phyloP scores from a whole-genome alignment of 2,329 filamentous ascomycete species.

The Harringtonia aguacate region DNA sequence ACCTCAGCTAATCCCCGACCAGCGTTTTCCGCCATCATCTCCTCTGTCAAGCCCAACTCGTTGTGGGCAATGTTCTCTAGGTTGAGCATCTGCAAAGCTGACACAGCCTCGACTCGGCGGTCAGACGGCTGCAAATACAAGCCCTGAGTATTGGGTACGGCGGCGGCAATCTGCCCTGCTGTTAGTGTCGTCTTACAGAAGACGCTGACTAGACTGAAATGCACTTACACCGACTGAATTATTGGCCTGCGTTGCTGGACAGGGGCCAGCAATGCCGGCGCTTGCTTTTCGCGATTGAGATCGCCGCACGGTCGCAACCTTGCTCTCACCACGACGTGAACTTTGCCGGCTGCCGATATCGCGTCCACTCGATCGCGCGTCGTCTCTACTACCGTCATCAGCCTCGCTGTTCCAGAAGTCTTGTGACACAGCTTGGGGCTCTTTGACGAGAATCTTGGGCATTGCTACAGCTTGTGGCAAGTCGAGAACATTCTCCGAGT shows the following conservation, averaged over 20 bases:
- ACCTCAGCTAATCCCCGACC: constrained; percentile 82
- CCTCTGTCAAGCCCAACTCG: constrained; percentile 77
- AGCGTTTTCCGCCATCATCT: constrained; percentile 86
- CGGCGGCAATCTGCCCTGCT: too few relatives aligned
- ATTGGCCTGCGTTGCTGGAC: constrained; percentile 36
- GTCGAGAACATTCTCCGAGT: constrained; percentile 84
- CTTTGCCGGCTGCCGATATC: constrained; percentile 40
- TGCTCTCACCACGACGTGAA: constrained; percentile 41
- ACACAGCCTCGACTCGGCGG: constrained; percentile 51
- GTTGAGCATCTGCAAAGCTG: constrained; percentile 77
- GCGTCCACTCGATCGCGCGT: constrained; percentile 33
- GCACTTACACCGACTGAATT: constrained; percentile 26
- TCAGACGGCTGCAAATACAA: constrained; percentile 45
- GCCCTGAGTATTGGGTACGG: constrained; percentile 20
- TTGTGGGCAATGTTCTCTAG: constrained; percentile 84
- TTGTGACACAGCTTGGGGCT: constrained; percentile 22
- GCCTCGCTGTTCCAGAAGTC: constrained; percentile 68
- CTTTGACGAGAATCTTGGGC: constrained; percentile 14
- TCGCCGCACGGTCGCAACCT: constrained; percentile 34
- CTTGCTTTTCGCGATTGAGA: constrained; percentile 50
- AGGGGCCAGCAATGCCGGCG: constrained; percentile 25
- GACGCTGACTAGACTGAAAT: too few relatives aligned
- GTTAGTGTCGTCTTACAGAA: too few relatives aligned
- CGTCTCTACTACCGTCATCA: constrained; percentile 34
- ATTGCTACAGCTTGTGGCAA: constrained; percentile 26